A percentile compares a stretch with the other conserved stretches of the same genome.
Evolutionary conservation across 106 monocot species (phyloP).

Genomic region (Acanthochlamys bracteata): DNA sequence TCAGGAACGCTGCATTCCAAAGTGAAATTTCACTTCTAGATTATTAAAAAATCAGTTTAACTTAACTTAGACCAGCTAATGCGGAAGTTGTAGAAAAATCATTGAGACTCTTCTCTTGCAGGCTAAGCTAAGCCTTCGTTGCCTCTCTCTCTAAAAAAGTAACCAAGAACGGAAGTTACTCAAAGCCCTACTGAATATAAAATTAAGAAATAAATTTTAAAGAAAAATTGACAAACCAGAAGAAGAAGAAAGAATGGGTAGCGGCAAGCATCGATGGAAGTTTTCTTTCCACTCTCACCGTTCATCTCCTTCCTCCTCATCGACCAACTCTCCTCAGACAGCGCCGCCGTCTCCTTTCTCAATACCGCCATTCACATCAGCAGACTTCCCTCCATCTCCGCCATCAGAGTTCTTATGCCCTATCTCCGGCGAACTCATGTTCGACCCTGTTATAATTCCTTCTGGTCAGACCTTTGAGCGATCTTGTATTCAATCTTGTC

Average conservation of each 20-base stretch:
- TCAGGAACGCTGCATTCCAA: too few species aligned
- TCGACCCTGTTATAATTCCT: conserved; percentile 77
- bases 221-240: background rate
- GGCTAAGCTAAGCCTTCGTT: too few species aligned
- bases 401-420: conserved; percentile 62
- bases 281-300: conserved; percentile 3
- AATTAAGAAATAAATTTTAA: too few species aligned
- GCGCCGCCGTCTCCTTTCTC: background rate
- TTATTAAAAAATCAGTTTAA: too few species aligned
- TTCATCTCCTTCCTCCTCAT: background rate
- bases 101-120: too few species aligned
- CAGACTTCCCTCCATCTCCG: conserved; percentile 17
- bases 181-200: too few species aligned
- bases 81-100: too few species aligned
- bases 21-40: too few species aligned
- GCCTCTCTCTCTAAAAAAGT: too few species aligned
- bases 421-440: conserved; percentile 69
- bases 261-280: conserved; percentile 12
- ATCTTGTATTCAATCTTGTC: conserved; percentile 56
- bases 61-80: too few species aligned
- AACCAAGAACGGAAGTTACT: too few species aligned
- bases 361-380: background rate
- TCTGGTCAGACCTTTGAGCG: conserved; percentile 81
- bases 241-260: conserved; percentile 9
- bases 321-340: too few species aligned